Base-by-base conservation (phyloP, 495 filamentous ascomycete genomes). In the Aspergillus asperescens region DNA sequence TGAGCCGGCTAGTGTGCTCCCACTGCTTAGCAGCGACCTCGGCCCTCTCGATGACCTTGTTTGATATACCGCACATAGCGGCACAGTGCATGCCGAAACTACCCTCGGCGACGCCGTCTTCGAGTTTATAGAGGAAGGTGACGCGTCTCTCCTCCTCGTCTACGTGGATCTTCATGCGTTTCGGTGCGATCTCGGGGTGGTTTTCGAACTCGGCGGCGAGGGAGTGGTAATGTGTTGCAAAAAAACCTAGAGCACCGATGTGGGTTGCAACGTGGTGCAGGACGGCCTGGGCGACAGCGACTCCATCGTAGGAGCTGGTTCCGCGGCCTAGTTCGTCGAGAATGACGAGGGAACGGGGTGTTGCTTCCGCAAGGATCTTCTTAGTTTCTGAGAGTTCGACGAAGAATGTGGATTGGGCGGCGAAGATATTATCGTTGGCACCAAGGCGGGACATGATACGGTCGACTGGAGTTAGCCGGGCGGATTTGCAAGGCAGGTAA, bases 51-150 rank as follows among this genome's bases (percentile, higher is more conserved):
- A 99, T 87, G 25, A 99, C 86, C 60, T 82, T 84, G 35, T 69
- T 74, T 0, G 90, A 77, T 39, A 99, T 96, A 1, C 94, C 94
- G 55, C 94, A 99, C 93, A 97, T 99, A 29, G 87, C 81, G 1
- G 94, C 94, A 65, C 94, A 99, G 67, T 97, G 94, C 94, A 99
- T 99, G 58, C 94, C 94, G 70, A 96, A 97, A 60, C 88, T 93
- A 1, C 94, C 94, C 70, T 97, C 94, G 3, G 94, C 94, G 32
- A 99, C 91, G 7, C 94, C 94, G 18, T 87, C 80, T 70, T 97
- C 94, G 0, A 99, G 78, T 62, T 92, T 93, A 67, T 99, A 99
- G 50, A 99, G 68, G 70, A 97, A 99, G 0, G 93, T 96, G 24
- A 99, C 81, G 12, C 85, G 80, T 23, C 87, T 76, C 40, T 86